Conservation (phyloP, 2,329 filamentous ascomycete species). For the Calonectria crousiana region DNA sequence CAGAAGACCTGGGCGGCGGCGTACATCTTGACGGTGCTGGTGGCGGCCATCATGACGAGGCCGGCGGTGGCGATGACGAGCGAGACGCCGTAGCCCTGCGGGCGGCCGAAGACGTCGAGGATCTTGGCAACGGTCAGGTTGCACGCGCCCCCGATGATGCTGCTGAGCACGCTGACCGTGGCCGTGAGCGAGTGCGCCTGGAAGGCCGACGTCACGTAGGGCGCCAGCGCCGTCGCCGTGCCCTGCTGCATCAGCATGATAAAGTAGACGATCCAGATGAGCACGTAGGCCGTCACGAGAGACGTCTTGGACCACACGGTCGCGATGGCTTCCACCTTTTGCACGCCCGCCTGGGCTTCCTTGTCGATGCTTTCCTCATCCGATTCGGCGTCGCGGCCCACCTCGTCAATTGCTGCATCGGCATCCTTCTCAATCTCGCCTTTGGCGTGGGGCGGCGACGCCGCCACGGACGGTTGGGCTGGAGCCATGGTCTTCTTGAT, state of each 20-base stretch:
- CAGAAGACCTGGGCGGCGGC: conserved; percentile 75
- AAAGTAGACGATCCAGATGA: conserved; percentile 63
- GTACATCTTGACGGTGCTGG: conserved; percentile 57
- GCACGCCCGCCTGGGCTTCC: conserved; percentile 50
- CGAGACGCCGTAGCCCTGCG: conserved; percentile 69
- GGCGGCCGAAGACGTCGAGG: conserved; percentile 73
- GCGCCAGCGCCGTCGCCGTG: conserved; percentile 51
- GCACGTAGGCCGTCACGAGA: conserved; percentile 53
- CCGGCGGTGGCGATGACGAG: conserved; percentile 61
- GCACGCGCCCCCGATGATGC: conserved; percentile 67
- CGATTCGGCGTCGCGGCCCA: conserved; percentile 1
- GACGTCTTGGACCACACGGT: conserved; percentile 54
- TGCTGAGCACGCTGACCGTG: conserved; percentile 63
- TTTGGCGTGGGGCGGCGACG: background rate
- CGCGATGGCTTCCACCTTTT: conserved; percentile 55
- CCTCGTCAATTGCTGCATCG: background rate
- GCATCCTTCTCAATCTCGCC: background rate
- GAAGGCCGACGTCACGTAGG: conserved; percentile 64
- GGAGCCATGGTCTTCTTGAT: background rate
- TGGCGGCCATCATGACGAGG: conserved; percentile 73
- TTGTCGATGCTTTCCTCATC: background rate
- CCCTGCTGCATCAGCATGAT: conserved; percentile 58
- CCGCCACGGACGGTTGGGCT: background rate
- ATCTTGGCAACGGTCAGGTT: conserved; percentile 75
- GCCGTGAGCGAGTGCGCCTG: conserved; percentile 64